Conservation (phyloP, 495 filamentous ascomycete genomes). For the Aspergillus biplanus region DNA sequence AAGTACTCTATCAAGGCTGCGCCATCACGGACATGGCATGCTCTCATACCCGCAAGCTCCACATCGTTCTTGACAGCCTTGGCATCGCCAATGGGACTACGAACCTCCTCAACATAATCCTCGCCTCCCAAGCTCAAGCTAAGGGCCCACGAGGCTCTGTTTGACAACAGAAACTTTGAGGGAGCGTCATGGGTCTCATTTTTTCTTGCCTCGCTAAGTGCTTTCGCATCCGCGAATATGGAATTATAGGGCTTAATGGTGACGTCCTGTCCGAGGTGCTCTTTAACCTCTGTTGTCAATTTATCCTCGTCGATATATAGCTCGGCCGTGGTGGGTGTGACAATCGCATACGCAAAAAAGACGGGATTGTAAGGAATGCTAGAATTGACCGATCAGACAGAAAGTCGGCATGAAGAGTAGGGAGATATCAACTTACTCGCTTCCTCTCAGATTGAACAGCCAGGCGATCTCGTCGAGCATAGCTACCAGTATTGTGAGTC, state of each 20-base stretch:
- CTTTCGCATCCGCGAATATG: constrained; percentile 77
- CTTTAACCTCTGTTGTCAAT: constrained; percentile 66
- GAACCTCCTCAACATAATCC: constrained; percentile 79
- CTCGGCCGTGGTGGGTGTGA: constrained; percentile 80
- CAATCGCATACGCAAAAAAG: constrained; percentile 94
- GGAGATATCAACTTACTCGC: constrained; percentile 60
- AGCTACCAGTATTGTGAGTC: constrained; percentile 43
- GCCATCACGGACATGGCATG: constrained; percentile 93
- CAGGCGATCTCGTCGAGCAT: constrained; percentile 98
- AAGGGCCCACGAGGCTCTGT: constrained; percentile 90
- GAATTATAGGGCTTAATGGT: constrained; percentile 79
- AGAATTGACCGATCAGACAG: constrained; percentile 10
- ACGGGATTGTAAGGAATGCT: constrained; percentile 98
- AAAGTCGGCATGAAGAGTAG: not conserved
- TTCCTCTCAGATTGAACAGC: constrained; percentile 96
- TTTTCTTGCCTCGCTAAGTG: constrained; percentile 51
- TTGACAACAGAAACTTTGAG: constrained; percentile 83
- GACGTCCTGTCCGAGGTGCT: constrained; percentile 74
- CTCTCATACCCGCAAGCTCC: constrained; percentile 90
- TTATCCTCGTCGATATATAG: constrained; percentile 86
- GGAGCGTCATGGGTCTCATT: constrained; percentile 39
- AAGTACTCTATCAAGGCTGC: constrained; percentile 92
- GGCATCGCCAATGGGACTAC: constrained; percentile 88
- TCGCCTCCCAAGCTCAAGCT: constrained; percentile 88
- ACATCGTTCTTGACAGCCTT: constrained; percentile 97